These are phyloP conservation scores for Lumnitzera littorea DNA, from an alignment of 345 rosid genomes.

Conservation along the genomic window DNA sequence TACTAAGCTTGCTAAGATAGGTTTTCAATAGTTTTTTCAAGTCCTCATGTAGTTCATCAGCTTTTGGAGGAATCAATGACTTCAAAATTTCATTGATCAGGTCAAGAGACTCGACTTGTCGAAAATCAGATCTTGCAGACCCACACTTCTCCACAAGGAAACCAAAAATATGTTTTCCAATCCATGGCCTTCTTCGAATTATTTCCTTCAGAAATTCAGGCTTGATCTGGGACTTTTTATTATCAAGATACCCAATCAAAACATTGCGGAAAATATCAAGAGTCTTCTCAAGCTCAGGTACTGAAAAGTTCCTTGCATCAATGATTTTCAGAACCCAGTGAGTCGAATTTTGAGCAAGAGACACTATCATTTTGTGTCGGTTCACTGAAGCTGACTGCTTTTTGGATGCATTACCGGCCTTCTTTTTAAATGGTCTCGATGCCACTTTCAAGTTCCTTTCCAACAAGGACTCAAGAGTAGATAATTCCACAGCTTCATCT, in stretches of 20 bases:
- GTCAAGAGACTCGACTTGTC: conserved; percentile 78
- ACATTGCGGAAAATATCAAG: conserved; percentile 39
- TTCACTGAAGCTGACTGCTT: conserved; percentile 65
- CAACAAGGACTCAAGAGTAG: conserved; percentile 55
- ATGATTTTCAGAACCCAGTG: conserved; percentile 76
- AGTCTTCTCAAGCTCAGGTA: conserved; percentile 50
- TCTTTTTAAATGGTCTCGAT: conserved; percentile 84
- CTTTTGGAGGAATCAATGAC: conserved; percentile 31
- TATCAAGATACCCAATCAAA: conserved; percentile 56
- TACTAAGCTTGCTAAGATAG: conserved; percentile 39
- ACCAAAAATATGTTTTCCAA: conserved; percentile 49
- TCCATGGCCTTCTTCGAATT: conserved; percentile 67
- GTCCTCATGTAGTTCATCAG: conserved; percentile 26
- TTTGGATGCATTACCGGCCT: conserved; percentile 51
- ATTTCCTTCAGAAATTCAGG: conserved; percentile 71
- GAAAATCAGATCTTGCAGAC: conserved; percentile 53
- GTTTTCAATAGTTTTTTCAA: conserved; percentile 47
- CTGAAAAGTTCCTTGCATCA: conserved; percentile 47
- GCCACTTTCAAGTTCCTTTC: conserved; percentile 78
- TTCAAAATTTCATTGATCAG: conserved; percentile 60
- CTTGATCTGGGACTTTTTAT: conserved; percentile 71
- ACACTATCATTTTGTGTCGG: conserved; percentile 61
- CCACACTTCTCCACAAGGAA: conserved; percentile 60
- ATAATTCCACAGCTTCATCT: conserved; percentile 39
- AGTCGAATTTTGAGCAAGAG: conserved; percentile 70